Base-by-base conservation (phyloP, 345 rosid species). In the Cardiospermum halicacabum region DNA sequence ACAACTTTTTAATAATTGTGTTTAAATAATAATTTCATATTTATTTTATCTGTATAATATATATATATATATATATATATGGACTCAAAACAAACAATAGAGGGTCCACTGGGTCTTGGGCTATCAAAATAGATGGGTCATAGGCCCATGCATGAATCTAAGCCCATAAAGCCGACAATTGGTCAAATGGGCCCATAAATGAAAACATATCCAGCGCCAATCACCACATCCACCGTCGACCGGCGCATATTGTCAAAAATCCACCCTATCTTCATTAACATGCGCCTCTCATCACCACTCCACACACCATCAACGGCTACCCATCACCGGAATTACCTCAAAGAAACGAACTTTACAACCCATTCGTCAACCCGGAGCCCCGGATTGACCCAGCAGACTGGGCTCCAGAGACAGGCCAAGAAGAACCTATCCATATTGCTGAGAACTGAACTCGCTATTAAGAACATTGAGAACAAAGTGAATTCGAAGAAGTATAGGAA, bases 381-480 rank as follows among this genome's bases (percentile, higher is more conserved):
- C 26, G 72, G 67, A 0, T n/a, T 57, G 12, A 47, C 9, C 2
- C 64, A 34, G 39, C 58, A 67, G 3, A 50, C 64, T 19, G 85
- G 82, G 30, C 72, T 75, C 67, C 78, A 74, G 74, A 80, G 45
- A 56, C 80, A 81, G 36, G 51, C 82, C 58, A 69, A 76, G 71
- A 81, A 83, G 80, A 80, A 83, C 5, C 66, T 92, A 66, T 89
- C 95, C 7, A 80, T 76, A 68, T 70, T 87, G 62, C 78, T 89
- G 32, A 78, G 88, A 72, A 77, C 86, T 7, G 96, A 92, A 2
- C 79, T 89, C 19, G 91, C 96, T 47, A 78, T 85, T 11, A 70
- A 76, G 53, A 80, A 79, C 53, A 79, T 92, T 10, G 96, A 85
- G 75, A 81, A 59, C 77, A 92, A 89, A 71, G 83, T 92, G 30